phyloP scores from a whole-genome alignment of 768 basidiomycete species.

The Lactarius trivialis region DNA sequence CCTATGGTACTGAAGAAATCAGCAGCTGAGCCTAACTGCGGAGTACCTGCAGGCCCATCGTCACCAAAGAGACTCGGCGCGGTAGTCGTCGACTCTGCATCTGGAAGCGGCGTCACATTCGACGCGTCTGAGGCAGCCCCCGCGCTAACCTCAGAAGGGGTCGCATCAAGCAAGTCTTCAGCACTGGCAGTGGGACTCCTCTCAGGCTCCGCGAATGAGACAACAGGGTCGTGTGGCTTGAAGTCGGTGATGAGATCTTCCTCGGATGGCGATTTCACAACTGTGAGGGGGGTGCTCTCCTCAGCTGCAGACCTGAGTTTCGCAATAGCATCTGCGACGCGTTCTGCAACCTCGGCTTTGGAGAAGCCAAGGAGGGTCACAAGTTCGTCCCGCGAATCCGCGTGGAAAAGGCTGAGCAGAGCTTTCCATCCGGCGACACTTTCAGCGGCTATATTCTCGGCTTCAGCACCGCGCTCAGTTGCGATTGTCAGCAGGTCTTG shows the following conservation, averaged over 20 bases:
- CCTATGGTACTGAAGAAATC: slow-evolving; percentile 89
- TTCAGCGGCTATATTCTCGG: slow-evolving; percentile 28
- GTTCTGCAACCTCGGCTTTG: slow-evolving; percentile 72
- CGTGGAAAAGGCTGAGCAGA: slow-evolving; percentile 78
- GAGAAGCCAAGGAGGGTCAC: slow-evolving; percentile 89
- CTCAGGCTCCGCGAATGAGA: slow-evolving; percentile 80
- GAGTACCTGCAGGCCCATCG: slow-evolving; percentile 55
- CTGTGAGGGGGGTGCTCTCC: slow-evolving; percentile 24
- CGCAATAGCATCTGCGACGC: slow-evolving; percentile 77
- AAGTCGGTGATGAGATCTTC: slow-evolving; percentile 35
- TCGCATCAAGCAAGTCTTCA: slow-evolving; percentile 46
- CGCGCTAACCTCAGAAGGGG: slow-evolving; percentile 68
- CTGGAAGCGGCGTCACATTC: slow-evolving; percentile 47
- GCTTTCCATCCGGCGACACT: slow-evolving; percentile 76
- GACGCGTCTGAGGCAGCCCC: slow-evolving; percentile 59
- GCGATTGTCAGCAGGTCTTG: slow-evolving; percentile 60
- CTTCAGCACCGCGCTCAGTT: slow-evolving; percentile 35
- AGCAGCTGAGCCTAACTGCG: slow-evolving; percentile 56
- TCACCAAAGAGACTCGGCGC: slow-evolving; percentile 87
- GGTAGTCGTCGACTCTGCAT: slow-evolving; percentile 77
- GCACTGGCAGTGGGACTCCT: slow-evolving; percentile 38
- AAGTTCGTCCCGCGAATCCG: slow-evolving; percentile 84
- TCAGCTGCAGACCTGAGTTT: slow-evolving; percentile 51
- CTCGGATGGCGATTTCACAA: slow-evolving; percentile 25
- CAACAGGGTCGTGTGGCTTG: slow-evolving; percentile 63